Base-by-base conservation (phyloP, 108 stramenopile genomes). In the Cylindrotheca fusiformis region DNA sequence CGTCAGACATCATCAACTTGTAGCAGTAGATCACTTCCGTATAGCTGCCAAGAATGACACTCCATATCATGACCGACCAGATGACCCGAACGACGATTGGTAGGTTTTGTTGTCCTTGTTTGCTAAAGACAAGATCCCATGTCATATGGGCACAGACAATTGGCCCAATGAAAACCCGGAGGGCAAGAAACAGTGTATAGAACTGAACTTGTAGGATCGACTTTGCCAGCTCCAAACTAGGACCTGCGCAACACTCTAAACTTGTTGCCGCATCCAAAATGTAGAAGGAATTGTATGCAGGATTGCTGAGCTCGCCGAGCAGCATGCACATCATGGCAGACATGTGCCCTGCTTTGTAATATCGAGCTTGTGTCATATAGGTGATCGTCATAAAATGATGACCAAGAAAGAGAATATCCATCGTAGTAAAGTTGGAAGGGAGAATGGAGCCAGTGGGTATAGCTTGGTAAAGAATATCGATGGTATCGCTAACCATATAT, bases 401-500 rank as follows among this genome's bases (percentile, higher is more conserved):
- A 10, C 45, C 80, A 44, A 88, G 19, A 48, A 80, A 85, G 17
- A 78, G 19, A 0, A 53, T 32, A 32, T 77, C 81, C 27, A 60
- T 63, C 18, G 20, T 14, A 1, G n/a, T 32, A 22, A 71, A 51
- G 21, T 26, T 59, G 0, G 51, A 28, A 21, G 19, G 32, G 58
- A 48, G 31, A 0, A 65, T 12, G 23, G 32, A 57, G 30, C 60
- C n/a, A 4, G 28, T 23, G 46, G 68, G 46, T 23, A 55, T 21
- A 0, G 51, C 33, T 24, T 47, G 59, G 22, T 24, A 30, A 0
- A 63, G 1, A 19, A 79, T 33, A 21, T 59, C 67, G 36, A 71
- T 44, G 23, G 60, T 60, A 59, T 89, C 88, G 58, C 81, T 81
- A 14, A 89, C 30, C 88, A 89, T 89, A 69, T 85, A 89, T 22